Conservation (phyloP, 2,329 filamentous ascomycete species). For the Lachnellula cervina region DNA sequence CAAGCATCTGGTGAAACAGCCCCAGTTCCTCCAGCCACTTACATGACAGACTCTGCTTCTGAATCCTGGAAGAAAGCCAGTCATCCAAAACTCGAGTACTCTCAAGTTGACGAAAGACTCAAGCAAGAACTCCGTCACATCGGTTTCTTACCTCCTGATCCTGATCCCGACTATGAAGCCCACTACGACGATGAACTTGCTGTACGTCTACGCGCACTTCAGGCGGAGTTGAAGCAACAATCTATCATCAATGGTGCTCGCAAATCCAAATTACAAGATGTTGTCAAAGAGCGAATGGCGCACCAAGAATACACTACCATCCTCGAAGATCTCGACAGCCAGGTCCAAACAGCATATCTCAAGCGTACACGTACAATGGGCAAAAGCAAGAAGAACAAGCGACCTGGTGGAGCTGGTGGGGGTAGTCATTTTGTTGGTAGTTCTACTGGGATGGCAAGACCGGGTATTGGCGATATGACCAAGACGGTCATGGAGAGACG, state of each 20-base stretch:
- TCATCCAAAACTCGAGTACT: constrained; percentile 74
- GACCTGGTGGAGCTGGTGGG: constrained; percentile 69
- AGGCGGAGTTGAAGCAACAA: constrained; percentile 75
- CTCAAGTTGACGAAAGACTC: constrained; percentile 81
- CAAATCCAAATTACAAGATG: constrained; percentile 78
- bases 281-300: constrained; percentile 89
- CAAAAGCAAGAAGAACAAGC: constrained; percentile 87
- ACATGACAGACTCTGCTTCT: constrained; percentile 70
- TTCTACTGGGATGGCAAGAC: constrained; percentile 60
- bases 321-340: constrained; percentile 89
- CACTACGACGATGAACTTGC: constrained; percentile 94
- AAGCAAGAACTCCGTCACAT: constrained; percentile 89
- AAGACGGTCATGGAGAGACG: constrained; percentile 89
- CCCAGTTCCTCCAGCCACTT: constrained; percentile 62
- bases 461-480: constrained; percentile 84
- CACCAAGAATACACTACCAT: constrained; percentile 97
- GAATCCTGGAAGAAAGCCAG: constrained; percentile 75
- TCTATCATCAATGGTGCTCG: constrained; percentile 85
- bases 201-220: constrained; percentile 79
- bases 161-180: constrained; percentile 72
- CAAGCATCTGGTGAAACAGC: constrained; percentile 22
- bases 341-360: constrained; percentile 90
- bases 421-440: constrained; percentile 58
- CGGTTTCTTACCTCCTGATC: constrained; percentile 71
- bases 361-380: constrained; percentile 93